Evolutionary conservation across 805 yeast genomes (phyloP).

Genomic region (Lipomyces kockii): DNA sequence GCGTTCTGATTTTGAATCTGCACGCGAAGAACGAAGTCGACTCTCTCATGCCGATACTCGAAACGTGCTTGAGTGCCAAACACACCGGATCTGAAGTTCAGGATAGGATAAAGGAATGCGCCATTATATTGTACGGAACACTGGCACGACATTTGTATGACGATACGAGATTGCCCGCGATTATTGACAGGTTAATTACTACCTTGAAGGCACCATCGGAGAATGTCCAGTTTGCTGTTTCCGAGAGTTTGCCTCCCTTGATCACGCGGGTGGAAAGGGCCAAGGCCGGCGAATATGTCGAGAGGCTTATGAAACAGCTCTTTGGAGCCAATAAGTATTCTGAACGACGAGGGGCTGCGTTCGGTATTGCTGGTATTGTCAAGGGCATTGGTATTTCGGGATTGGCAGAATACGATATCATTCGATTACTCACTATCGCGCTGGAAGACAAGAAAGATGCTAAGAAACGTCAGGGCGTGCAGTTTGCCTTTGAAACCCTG

Average conservation of each 20-base stretch:
- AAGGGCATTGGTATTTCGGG: slow-evolving; percentile 87
- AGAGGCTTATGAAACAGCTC: slow-evolving; percentile 61
- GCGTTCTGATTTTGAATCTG: slow-evolving; percentile 66
- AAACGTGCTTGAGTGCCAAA: slow-evolving; percentile 54
- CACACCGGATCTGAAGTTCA: slow-evolving; percentile 48
- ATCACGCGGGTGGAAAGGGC: slow-evolving; percentile 56
- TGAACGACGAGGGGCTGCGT: slow-evolving; percentile 90
- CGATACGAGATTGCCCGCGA: slow-evolving; percentile 67
- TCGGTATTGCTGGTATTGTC: slow-evolving; percentile 91
- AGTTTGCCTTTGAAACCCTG: slow-evolving; percentile 81
- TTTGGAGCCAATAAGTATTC: slow-evolving; percentile 55
- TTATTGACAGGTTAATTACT: slow-evolving; percentile 68
- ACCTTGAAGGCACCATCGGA: slow-evolving; percentile 89
- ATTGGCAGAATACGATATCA: slow-evolving; percentile 73
- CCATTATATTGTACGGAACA: slow-evolving; percentile 86
- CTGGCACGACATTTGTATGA: slow-evolving; percentile 79
- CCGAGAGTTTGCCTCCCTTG: slow-evolving; percentile 84
- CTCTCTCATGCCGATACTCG: slow-evolving; percentile 78
- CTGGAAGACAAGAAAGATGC: slow-evolving; percentile 83
- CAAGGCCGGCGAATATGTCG: slow-evolving; percentile 57
- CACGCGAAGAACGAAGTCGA: slow-evolving; percentile 76
- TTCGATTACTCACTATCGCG: slow-evolving; percentile 76
- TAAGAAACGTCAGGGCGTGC: slow-evolving; percentile 81
- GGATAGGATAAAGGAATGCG: slow-evolving; percentile 73
- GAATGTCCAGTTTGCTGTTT: slow-evolving; percentile 84